phyloP scores from a whole-genome alignment of 2,329 filamentous ascomycete species.

The Allantophomopsis cytisporea region DNA sequence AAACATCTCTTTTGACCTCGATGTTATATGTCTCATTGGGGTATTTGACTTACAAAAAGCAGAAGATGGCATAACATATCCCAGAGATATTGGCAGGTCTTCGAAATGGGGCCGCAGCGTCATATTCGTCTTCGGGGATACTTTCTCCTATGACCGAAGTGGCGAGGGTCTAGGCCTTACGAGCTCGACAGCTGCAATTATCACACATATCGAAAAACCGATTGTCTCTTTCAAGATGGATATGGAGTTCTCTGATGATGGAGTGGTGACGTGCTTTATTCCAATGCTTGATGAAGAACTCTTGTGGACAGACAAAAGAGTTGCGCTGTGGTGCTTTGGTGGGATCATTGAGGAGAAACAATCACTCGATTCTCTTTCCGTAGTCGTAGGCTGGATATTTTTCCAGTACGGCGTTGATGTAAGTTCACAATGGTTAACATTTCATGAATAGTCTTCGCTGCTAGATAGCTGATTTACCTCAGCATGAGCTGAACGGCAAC shows the following conservation, averaged over 20 bases:
- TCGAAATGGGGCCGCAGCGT: background rate
- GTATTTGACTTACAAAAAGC: too few relatives aligned
- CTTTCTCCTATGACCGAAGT: background rate
- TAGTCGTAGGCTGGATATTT: conserved; percentile 3
- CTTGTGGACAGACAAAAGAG: background rate
- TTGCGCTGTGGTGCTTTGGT: conserved; percentile 5
- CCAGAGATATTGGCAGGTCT: background rate
- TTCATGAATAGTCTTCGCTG: too few relatives aligned
- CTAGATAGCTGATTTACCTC: too few relatives aligned
- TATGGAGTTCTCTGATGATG: background rate
- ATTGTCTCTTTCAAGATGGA: background rate
- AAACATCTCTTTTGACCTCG: too few relatives aligned
- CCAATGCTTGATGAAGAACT: background rate
- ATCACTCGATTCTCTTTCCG: background rate
- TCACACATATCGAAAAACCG: background rate
- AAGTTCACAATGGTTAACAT: too few relatives aligned
- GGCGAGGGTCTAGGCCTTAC: background rate
- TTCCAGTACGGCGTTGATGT: conserved; percentile 2
- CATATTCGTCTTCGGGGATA: background rate
- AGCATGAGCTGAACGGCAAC: too few relatives aligned
- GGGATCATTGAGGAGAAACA: conserved; percentile 3
- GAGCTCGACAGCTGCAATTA: background rate
- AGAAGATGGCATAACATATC: background rate
- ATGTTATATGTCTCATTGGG: too few relatives aligned
- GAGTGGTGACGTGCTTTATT: background rate